A percentile compares a stretch with the other conserved stretches of the same genome.
phyloP scores from a whole-genome alignment of 768 basidiomycete species.

The Podaxis sp. region DNA sequence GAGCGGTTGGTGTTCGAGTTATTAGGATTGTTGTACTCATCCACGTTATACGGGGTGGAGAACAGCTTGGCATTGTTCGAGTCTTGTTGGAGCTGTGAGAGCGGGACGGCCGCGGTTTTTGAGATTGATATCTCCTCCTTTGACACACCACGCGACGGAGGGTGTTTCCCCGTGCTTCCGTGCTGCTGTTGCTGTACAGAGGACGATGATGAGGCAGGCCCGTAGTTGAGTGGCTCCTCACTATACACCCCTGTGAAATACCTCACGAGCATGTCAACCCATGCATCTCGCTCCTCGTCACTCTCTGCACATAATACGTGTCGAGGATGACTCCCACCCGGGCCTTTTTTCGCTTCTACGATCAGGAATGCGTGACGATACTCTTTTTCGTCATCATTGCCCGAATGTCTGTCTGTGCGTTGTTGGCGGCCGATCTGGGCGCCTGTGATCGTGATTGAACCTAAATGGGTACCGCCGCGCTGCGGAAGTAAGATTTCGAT shows the following conservation, averaged over 20 bases:
- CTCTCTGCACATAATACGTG: conserved; percentile 98
- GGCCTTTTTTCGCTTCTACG: conserved; percentile 81
- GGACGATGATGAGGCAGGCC: conserved; percentile 26
- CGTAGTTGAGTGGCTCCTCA: conserved; percentile 53
- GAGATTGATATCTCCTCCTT: conserved; percentile 58
- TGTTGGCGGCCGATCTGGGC: conserved; percentile 98
- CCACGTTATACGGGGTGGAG: conserved; percentile 39
- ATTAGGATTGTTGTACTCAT: conserved; percentile 27
- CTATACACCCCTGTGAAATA: conserved; percentile 83
- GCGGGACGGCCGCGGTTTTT: conserved; percentile 50
- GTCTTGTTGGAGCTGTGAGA: conserved; percentile 58
- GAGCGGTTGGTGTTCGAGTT: conserved; percentile 26
- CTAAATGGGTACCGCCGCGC: conserved; percentile 91
- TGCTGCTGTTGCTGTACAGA: conserved; percentile 25
- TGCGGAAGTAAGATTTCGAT: conserved; percentile 18
- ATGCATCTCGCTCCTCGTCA: conserved; percentile 88
- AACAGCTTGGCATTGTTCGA: conserved; percentile 59
- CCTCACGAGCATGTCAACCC: conserved; percentile 92
- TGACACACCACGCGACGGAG: conserved; percentile 43
- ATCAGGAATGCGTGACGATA: conserved; percentile 98
- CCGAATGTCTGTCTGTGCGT: conserved; percentile 49
- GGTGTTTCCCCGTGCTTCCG: conserved; percentile 34
- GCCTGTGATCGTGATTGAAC: conserved; percentile 86
- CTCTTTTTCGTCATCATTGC: conserved; percentile 76
- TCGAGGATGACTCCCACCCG: conserved; percentile 67